A percentile compares a stretch with the other conserved stretches of the same genome.
These are phyloP conservation scores for Blastobotrys muscicola DNA, from an alignment of 805 yeast genomes.

Conservation along the genomic window DNA sequence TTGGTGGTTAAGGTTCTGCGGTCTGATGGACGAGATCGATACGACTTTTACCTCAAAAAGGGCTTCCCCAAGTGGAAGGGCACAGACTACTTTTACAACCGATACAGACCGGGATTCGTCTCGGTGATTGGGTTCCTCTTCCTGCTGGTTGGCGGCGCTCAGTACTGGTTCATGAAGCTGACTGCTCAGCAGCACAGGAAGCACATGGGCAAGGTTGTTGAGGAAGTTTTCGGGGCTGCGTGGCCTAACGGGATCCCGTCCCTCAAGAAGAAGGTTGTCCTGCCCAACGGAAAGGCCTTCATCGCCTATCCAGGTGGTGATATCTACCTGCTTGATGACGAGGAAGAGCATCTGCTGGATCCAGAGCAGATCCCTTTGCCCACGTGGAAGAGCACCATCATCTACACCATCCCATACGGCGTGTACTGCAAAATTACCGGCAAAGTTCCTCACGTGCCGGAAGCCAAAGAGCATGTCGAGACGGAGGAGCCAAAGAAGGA, in stretches of 20 bases:
- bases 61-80: slow-evolving; percentile 85
- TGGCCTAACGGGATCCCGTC: slow-evolving; percentile 23
- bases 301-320: slow-evolving; percentile 28
- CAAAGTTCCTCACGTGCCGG: slow-evolving; percentile 3
- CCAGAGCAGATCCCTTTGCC: slow-evolving; percentile 25
- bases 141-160: slow-evolving; percentile 45
- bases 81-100: slow-evolving; percentile 49
- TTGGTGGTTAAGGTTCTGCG: slow-evolving; percentile 66
- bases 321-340: slow-evolving; percentile 23
- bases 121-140: slow-evolving; percentile 44
- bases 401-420: slow-evolving; percentile 20
- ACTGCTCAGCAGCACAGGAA: slow-evolving; percentile 48
- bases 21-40: slow-evolving; percentile 52
- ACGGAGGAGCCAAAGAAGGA: slow-evolving; percentile 5
- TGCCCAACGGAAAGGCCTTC: slow-evolving; percentile 24
- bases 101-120: slow-evolving; percentile 58
- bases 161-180: slow-evolving; percentile 46
- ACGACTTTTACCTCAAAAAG: slow-evolving; percentile 70
- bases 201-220: slow-evolving; percentile 34
- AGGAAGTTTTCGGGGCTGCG: slow-evolving; percentile 26
- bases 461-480: slow-evolving; percentile 5
- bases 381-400: slow-evolving; percentile 25
- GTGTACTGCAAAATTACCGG: slow-evolving; percentile 14
- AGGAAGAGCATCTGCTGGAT: slow-evolving; percentile 24
- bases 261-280: slow-evolving; percentile 18